Evolutionary conservation across 768 basidiomycete species (phyloP).

Genomic region (Leccinum arenicola): DNA sequence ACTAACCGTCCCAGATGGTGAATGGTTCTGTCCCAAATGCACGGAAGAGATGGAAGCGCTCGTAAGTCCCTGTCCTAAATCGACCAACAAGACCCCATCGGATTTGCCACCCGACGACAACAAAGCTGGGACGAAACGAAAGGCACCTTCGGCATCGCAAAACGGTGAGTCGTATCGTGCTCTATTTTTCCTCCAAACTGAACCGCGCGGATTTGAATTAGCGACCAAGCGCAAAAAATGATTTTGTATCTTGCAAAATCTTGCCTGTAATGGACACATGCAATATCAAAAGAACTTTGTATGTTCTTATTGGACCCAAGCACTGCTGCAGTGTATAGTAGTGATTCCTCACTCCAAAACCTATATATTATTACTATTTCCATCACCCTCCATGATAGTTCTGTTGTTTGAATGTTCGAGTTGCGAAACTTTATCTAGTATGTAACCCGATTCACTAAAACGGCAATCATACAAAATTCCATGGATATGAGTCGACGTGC

Average conservation of each 20-base stretch:
- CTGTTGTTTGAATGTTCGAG: neutral
- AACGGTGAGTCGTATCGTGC: constrained; percentile 32
- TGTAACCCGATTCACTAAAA: neutral
- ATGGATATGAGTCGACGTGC: neutral
- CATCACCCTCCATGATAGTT: neutral
- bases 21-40: constrained; percentile 90
- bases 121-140: constrained; percentile 42
- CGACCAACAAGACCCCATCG: constrained; percentile 18
- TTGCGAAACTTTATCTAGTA: neutral
- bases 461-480: neutral
- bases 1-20: constrained; percentile 73
- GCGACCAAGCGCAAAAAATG: constrained; percentile 41
- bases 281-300: neutral
- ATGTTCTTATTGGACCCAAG: constrained; percentile 1
- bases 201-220: constrained; percentile 9
- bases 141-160: constrained; percentile 39
- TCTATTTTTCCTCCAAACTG: neutral
- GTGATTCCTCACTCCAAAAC: constrained; percentile 9
- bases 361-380: constrained; percentile 30
- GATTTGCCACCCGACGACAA: constrained; percentile 12
- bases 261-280: neutral
- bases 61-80: constrained; percentile 13
- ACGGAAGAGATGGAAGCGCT: constrained; percentile 53
- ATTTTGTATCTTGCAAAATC: neutral
- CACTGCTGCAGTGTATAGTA: constrained; percentile 11